These are phyloP conservation scores for Pilobolus umbonatus DNA, from an alignment of 192 early-diverging fungal genomes.

Conservation along the genomic window DNA sequence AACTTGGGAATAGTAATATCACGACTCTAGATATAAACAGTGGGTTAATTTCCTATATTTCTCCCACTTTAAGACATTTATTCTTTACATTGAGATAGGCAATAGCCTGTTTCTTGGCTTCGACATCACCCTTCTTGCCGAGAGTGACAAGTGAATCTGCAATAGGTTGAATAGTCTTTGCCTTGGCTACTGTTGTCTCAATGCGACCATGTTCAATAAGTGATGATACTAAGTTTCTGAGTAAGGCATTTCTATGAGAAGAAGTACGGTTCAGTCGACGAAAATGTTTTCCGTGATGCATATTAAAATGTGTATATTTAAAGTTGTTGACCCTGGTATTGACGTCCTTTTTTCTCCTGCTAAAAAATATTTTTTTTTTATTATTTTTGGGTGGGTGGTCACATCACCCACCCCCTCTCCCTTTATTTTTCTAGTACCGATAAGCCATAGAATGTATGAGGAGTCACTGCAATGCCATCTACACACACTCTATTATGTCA, in stretches of 20 bases:
- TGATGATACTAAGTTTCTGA: conserved; percentile 79
- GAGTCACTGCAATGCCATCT: no score
- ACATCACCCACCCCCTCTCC: no score
- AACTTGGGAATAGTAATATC: conserved; percentile 74
- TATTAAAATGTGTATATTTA: no score
- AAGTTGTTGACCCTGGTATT: no score
- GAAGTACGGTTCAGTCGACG: conserved; percentile 60
- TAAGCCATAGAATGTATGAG: no score
- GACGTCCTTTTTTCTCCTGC: no score
- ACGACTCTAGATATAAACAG: conserved; percentile 49
- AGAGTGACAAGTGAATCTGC: conserved; percentile 87
- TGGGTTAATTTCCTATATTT: neutral
- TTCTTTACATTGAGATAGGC: conserved; percentile 47
- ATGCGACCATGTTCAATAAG: conserved; percentile 87
- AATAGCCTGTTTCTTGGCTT: conserved; percentile 56
- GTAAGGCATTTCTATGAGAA: conserved; percentile 67
- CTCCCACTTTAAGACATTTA: neutral
- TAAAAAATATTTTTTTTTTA: no score
- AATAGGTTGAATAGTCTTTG: conserved; percentile 79
- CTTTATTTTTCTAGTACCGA: no score
- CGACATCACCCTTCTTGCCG: conserved; percentile 66
- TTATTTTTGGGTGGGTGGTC: no score
- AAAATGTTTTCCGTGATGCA: conserved; percentile 57
- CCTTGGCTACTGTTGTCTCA: conserved; percentile 90
- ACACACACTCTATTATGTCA: no score